phyloP scores from a whole-genome alignment of 352 stramenopile species.

The Phytophthora sp. region DNA sequence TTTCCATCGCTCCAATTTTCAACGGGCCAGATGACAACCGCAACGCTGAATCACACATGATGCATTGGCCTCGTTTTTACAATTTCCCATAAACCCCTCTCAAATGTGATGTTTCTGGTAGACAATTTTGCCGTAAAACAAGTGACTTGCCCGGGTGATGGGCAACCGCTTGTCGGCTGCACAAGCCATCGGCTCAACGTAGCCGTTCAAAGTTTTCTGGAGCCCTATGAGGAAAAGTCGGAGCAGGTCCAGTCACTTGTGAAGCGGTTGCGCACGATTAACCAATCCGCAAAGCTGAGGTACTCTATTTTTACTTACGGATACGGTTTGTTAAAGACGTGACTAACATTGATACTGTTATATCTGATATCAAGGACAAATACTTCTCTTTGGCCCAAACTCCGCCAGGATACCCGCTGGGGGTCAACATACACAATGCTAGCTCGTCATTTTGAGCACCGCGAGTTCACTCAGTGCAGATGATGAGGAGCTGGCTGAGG shows the following conservation, averaged over 20 bases:
- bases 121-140: slow-evolving; percentile 14
- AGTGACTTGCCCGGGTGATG: not conserved
- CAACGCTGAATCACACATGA: not conserved
- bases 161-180: slow-evolving; percentile 2
- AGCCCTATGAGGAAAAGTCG: not conserved
- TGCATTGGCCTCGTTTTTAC: not conserved
- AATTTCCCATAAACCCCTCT: slow-evolving; percentile 2
- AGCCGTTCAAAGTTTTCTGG: not conserved
- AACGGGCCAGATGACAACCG: not conserved
- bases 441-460: not conserved
- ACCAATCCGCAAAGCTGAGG: not conserved
- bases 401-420: slow-evolving; percentile 5
- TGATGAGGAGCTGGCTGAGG: slow-evolving; percentile 2
- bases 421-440: slow-evolving; percentile 12
- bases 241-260: slow-evolving; percentile 15
- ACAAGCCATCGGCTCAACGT: slow-evolving; percentile 10
- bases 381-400: not conserved
- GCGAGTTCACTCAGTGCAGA: slow-evolving; percentile 12
- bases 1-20: not conserved
- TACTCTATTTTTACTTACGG: too few species aligned
- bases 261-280: not conserved
- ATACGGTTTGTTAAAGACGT: too few species aligned
- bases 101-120: slow-evolving; percentile 11
- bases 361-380: too few species aligned
- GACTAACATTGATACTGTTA: too few species aligned